A percentile compares a stretch with the other conserved stretches of the same genome.
phyloP scores from a whole-genome alignment of 495 filamentous ascomycete genomes.

The Parmelia sp. region DNA sequence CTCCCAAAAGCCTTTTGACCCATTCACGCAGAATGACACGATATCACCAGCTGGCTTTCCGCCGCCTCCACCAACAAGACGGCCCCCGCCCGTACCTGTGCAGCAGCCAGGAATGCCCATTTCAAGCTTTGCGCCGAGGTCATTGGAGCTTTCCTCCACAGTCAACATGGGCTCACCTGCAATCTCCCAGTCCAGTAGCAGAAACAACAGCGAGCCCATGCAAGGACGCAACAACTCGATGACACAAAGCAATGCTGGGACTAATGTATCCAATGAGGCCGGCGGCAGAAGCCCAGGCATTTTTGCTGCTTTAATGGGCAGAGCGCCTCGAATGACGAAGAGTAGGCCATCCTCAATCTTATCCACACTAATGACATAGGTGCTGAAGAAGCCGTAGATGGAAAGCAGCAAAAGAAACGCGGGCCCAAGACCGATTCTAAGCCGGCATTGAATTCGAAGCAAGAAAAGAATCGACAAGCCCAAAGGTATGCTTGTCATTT shows the following conservation, averaged over 20 bases:
- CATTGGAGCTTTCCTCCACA: not conserved
- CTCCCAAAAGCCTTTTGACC: constrained; percentile 12
- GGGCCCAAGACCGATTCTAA: constrained; percentile 97
- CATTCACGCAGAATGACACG: constrained; percentile 2
- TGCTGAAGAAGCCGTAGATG: constrained; percentile 9
- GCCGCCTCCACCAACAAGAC: not conserved
- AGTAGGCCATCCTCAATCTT: not conserved
- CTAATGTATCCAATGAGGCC: not conserved
- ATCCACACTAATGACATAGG: not conserved
- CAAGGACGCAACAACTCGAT: not conserved
- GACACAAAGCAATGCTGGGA: not conserved
- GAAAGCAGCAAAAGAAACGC: constrained; percentile 58
- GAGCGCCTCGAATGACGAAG: not conserved
- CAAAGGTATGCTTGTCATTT: constrained; percentile 60
- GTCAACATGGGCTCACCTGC: not conserved
- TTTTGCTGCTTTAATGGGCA: not conserved
- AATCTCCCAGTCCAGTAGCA: not conserved
- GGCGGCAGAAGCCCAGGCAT: not conserved
- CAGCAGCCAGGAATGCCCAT: constrained; percentile 1
- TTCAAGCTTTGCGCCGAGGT: constrained; percentile 1
- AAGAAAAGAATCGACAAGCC: constrained; percentile 92
- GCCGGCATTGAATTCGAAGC: constrained; percentile 83
- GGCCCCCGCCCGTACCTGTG: not conserved
- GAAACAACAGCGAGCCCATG: not conserved
- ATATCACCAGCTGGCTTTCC: constrained; percentile 4